Evolutionary conservation across 1,139 yeast genomes (phyloP).

Genomic region (Yamadazyma membranifaciens): DNA sequence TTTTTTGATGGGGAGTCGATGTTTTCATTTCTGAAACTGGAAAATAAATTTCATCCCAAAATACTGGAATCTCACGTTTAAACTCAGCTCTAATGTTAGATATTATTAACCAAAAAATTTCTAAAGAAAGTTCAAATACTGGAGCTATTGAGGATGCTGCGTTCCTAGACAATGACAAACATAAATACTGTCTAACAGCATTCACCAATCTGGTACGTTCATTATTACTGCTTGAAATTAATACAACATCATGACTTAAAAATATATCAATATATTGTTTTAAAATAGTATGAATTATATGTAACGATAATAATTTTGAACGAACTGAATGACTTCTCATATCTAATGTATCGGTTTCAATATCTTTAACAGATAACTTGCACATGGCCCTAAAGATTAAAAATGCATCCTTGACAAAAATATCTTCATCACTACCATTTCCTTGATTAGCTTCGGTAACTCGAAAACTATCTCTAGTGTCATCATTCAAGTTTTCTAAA

Average conservation of each 20-base stretch:
- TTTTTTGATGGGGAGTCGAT: conserved; percentile 88
- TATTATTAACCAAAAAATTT: conserved; percentile 87
- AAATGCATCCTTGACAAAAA: conserved; percentile 85
- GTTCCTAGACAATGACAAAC: conserved; percentile 81
- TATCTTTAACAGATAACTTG: conserved; percentile 78
- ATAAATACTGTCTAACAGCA: conserved; percentile 81
- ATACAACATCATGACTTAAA: conserved; percentile 59
- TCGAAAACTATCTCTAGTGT: conserved; percentile 45
- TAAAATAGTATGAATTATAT: conserved; percentile 81
- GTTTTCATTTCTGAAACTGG: conserved; percentile 92
- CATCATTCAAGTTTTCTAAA: conserved; percentile 56
- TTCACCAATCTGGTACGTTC: conserved; percentile 66
- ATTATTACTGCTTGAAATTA: conserved; percentile 54
- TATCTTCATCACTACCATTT: conserved; percentile 55
- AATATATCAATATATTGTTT: conserved; percentile 85
- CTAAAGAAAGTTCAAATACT: conserved; percentile 87
- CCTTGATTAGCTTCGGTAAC: conserved; percentile 50
- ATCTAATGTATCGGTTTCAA: conserved; percentile 71
- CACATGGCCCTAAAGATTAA: conserved; percentile 93
- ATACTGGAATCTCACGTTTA: conserved; percentile 90
- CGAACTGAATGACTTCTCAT: conserved; percentile 91
- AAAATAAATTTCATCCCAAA: conserved; percentile 88
- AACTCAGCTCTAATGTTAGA: conserved; percentile 83
- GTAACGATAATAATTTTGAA: conserved; percentile 84
- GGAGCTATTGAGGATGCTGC: conserved; percentile 93